These are phyloP conservation scores for Daedaleopsis nitida DNA, from an alignment of 768 basidiomycete genomes.

Conservation along the genomic window DNA sequence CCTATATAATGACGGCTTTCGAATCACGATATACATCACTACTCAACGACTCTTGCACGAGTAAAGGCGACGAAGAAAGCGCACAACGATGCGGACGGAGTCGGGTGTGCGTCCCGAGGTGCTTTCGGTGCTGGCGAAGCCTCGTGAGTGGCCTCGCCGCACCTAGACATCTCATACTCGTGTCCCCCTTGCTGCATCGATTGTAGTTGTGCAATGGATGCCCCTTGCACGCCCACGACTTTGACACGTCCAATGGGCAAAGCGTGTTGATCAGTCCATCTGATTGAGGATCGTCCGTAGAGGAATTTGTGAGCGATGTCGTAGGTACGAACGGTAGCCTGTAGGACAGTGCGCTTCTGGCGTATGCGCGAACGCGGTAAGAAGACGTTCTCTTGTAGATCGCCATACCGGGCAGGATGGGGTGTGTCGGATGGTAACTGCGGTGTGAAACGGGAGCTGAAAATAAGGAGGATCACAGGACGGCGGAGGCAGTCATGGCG, in stretches of 20 bases:
- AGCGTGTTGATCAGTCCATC: too few species aligned
- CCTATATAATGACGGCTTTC: not conserved
- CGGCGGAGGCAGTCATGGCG: not conserved
- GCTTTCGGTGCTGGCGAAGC: not conserved
- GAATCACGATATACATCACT: not conserved
- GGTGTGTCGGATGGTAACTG: not conserved
- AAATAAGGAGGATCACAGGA: slow-evolving; percentile 5
- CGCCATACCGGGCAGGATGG: not conserved
- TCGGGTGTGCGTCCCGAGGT: not conserved
- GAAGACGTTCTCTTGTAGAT: too few species aligned
- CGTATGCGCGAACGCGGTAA: too few species aligned
- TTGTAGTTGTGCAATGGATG: not conserved
- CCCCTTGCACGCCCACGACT: not conserved
- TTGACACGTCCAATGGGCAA: too few species aligned
- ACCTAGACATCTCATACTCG: not conserved
- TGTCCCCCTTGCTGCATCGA: not conserved
- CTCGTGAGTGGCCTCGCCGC: not conserved
- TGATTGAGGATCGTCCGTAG: too few species aligned
- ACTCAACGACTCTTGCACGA: not conserved
- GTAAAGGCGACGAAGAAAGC: not conserved
- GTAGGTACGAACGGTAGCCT: too few species aligned
- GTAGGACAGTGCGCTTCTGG: too few species aligned
- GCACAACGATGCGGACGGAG: not conserved
- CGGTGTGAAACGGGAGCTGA: not conserved
- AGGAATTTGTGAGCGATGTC: too few species aligned